phyloP scores from a whole-genome alignment of 73 alveolate species.

The Paraurostyla sp. region DNA sequence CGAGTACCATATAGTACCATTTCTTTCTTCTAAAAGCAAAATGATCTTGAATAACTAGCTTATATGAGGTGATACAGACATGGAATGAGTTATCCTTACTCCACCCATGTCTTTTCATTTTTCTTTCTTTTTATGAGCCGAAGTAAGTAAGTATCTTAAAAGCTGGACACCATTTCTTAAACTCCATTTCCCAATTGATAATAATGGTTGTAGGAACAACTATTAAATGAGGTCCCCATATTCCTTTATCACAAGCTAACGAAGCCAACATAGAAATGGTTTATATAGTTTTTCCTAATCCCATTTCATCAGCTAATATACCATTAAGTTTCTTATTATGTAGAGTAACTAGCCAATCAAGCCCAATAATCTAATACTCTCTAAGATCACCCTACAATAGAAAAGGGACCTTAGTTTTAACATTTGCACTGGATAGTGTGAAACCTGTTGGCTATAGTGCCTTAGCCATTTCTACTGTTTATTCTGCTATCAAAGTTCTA shows the following conservation, averaged over 20 bases:
- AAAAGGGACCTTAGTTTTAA: conserved; percentile 94
- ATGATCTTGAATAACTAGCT: conserved; percentile 97
- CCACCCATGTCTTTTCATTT: conserved; percentile 99
- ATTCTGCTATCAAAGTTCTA: conserved; percentile 71
- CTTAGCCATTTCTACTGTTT: conserved; percentile 88
- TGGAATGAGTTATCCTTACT: conserved; percentile 96
- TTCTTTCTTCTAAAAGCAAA: conserved; percentile 97
- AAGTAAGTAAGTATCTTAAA: conserved; percentile 98
- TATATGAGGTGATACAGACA: conserved; percentile 98
- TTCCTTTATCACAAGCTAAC: conserved; percentile 94
- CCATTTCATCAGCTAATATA: conserved; percentile 99
- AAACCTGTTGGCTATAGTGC: conserved; percentile 84
- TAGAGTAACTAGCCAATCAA: conserved; percentile 98
- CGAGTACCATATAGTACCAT: conserved; percentile 99
- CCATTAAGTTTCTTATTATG: conserved; percentile 99
- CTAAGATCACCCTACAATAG: conserved; percentile 91
- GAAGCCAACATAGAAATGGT: conserved; percentile 95
- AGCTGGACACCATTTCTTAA: conserved; percentile 99
- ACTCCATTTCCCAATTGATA: conserved; percentile 99
- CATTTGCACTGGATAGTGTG: conserved; percentile 73
- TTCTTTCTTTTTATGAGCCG: conserved; percentile 96
- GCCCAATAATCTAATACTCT: conserved; percentile 97
- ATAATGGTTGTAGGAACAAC: conserved; percentile 99
- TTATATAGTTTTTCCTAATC: conserved; percentile 96
- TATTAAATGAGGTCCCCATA: conserved; percentile 99